Base-by-base conservation (phyloP, 495 filamentous ascomycete genomes). In the Penicillium lividum region DNA sequence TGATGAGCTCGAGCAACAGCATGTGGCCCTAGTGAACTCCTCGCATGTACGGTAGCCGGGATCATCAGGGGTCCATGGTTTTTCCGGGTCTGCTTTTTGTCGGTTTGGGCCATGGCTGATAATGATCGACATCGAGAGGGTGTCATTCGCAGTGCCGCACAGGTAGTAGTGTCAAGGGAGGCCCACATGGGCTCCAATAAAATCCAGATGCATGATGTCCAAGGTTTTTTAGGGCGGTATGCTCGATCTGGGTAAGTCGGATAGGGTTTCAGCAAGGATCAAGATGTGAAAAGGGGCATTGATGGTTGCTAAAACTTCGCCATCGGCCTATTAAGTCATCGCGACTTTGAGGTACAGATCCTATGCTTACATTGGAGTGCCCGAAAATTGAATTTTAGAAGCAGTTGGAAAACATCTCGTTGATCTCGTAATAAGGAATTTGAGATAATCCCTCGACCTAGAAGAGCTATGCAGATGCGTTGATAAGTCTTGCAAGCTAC, bases 1-100 rank as follows among this genome's bases (percentile, higher is more conserved):
- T 56, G 45, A 47, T 54, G 56, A 62, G 44, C 48, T 62, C 34
- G 44, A 54, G 43, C 52, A 42, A 5, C n/a, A 11, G 58, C 57
- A 51, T 56, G 33, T 28, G 40, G 54, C 4, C 22, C 49, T 30
- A 33, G 38, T 18, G 27, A 43, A 46, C 57, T 61, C 64, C 64
- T 67, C 61, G 56, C 64, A 61, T 67, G 53, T 30, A 43, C 38
- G 42, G 58, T 25, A 52, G 38, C 27, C 25, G 30, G 22, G 54
- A 54, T 56, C 46, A 51, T 60, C 63, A 66, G 60, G 51, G 58
- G 54, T 10, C 38, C 42, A 56, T 57, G 30, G 53, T 61, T 63
- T n/a, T 43, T 59, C 18, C 15, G 30, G 16, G 50, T 33, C n/a
- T 52, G 13, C 40, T 36, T 27, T 38, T 52, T 22, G 50, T 30